Evolutionary conservation across 495 filamentous ascomycete species (phyloP), one percentile per base, ranked within the genome.

Genomic region (Endocarpon pusillum): DNA sequence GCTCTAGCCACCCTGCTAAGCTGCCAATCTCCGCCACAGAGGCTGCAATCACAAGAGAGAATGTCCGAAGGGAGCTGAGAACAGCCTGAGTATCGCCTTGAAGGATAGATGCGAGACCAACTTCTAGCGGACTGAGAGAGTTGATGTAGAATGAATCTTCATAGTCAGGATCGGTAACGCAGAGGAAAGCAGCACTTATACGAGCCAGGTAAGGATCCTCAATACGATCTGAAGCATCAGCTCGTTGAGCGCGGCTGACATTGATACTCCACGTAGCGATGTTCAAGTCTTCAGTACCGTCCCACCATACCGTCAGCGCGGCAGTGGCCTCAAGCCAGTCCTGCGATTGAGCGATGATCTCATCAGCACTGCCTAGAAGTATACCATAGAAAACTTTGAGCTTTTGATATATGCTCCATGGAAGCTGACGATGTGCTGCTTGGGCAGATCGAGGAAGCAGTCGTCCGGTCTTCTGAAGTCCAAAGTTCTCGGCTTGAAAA

Each of bases 271-370:
- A 14, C 12, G 5, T 4, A 0, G 50, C 36, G 11, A 42, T 24
- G 9, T 48, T 48, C 8, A 47, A 50, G 12, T 75, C 64, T 34
- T 75, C 73, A 11, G 79, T 68, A 22, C 85, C 80, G 49, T 84
- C 73, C 82, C 84, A 91, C 85, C 85, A 94, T 1, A 75, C 73
- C 7, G 82, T 77, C 29, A 92, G 53, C 3, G 72, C 76, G 32
- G 91, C 53, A 1, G 78, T 76, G 1, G 82, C 83, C 53, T 94
- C 86, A 29, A 84, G 64, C 85, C 84, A 94, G 50, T 89, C 82
- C 42, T 79, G 66, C 7, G 82, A 62, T 30, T 66, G 57, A 21
- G 67, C 64, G 22, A 85, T 58, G 40, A 92, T 81, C 9, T 81
- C 73, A 7, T 64, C 57, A 8, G 67, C 53, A 29, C 74, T 66